Conservation (phyloP, 148 eudicot genomes). For the Camellia granthamiana region DNA sequence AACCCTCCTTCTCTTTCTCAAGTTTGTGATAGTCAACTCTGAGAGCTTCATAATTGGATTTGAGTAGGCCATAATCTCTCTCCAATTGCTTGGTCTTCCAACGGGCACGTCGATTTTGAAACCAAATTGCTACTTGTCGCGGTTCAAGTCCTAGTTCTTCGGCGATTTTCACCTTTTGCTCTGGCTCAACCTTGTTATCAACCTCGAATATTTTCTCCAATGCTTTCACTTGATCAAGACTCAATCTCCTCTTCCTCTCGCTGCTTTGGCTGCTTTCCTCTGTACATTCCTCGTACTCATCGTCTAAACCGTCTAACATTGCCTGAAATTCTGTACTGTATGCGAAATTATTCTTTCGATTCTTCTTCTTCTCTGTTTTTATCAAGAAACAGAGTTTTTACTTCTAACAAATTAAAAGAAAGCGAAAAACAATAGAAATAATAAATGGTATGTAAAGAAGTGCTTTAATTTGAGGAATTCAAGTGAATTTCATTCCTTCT, state of each 20-base stretch:
- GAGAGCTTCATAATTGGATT: constrained; percentile 30
- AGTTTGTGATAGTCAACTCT: constrained; percentile 15
- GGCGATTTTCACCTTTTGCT: constrained; percentile 27
- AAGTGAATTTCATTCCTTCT: neutral
- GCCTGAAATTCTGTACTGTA: constrained; percentile 23
- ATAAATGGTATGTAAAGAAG: too few species aligned
- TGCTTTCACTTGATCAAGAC: constrained; percentile 26
- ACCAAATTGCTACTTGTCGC: constrained; percentile 39
- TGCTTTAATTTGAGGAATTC: too few species aligned
- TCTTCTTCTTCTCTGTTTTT: constrained; percentile 16
- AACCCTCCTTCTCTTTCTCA: constrained; percentile 20
- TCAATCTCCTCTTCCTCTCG: constrained; percentile 31
- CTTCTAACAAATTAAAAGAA: neutral
- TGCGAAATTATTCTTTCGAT: neutral
- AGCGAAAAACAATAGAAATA: too few species aligned
- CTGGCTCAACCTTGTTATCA: constrained; percentile 36
- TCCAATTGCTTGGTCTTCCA: constrained; percentile 38
- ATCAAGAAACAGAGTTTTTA: neutral
- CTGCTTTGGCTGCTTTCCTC: constrained; percentile 9
- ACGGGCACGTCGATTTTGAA: constrained; percentile 42
- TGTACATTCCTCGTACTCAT: constrained; percentile 15
- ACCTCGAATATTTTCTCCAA: constrained; percentile 34
- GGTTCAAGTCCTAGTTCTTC: constrained; percentile 35
- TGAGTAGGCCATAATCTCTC: constrained; percentile 22
- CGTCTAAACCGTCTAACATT: constrained; percentile 27